These are phyloP conservation scores for Cryptococcus jaspeensis DNA, from an alignment of 1,284 basidiomycete species.

Conservation along the genomic window DNA sequence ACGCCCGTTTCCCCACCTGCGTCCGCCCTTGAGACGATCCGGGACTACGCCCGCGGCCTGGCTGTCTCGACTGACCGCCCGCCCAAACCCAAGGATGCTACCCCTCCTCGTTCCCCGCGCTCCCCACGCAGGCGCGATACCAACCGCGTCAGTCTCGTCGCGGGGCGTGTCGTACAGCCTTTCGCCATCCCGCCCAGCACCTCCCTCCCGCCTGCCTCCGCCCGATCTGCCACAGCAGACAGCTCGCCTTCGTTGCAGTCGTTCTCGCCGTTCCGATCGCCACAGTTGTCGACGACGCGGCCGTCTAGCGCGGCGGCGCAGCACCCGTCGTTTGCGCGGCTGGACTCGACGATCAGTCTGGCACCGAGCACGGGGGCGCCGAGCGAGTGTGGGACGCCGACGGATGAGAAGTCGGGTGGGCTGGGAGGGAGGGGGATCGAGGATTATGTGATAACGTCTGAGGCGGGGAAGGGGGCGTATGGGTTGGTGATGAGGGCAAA, in stretches of 20 bases:
- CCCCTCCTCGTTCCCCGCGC: constrained; percentile 32
- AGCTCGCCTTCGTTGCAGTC: constrained; percentile 35
- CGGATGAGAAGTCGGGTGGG: constrained; percentile 43
- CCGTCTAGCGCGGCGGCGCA: not conserved
- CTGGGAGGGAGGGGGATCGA: constrained; percentile 50
- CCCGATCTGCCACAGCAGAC: constrained; percentile 4
- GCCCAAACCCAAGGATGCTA: constrained; percentile 10
- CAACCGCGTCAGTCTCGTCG: constrained; percentile 46
- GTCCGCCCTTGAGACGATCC: constrained; percentile 17
- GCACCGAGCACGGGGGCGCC: constrained; percentile 46
- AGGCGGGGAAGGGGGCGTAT: constrained; percentile 95
- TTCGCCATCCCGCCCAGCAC: constrained; percentile 40
- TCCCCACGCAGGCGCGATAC: constrained; percentile 45
- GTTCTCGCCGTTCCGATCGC: constrained; percentile 38
- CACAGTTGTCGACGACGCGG: not conserved
- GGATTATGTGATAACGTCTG: constrained; percentile 67
- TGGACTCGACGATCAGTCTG: constrained; percentile 41
- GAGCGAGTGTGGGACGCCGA: constrained; percentile 42
- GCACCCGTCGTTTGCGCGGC: constrained; percentile 20
- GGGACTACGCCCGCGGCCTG: constrained; percentile 32
- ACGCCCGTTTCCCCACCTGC: not conserved
- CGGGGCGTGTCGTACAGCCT: constrained; percentile 48
- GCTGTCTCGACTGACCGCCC: constrained; percentile 7
- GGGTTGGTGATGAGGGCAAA: constrained; percentile 89
- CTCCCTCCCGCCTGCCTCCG: constrained; percentile 31